Evolutionary conservation across 768 basidiomycete genomes (phyloP), one percentile per base, ranked within the genome.

Genomic region (Strobilomyces dryophilus): DNA sequence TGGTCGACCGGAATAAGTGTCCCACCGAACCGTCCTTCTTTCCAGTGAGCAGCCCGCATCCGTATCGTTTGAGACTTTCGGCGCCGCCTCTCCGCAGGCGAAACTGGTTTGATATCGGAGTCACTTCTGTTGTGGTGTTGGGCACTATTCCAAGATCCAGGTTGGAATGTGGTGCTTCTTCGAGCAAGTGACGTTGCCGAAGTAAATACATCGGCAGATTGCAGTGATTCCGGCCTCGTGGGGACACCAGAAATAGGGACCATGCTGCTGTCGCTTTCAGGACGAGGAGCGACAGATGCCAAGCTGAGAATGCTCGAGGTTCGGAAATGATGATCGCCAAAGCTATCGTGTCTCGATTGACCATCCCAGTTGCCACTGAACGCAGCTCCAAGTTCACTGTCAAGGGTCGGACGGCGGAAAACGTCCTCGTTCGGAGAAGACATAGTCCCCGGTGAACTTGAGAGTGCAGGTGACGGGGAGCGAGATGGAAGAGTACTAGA

Each of bases 11-110:
- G 60, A 20, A 71, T 57, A 8, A 72, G 62, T 1, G 69, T 69
- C 52, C 72, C 71, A 35, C 67, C 67, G 52, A 83, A 80, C 44
- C 84, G 75, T 21, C 79, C 78, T 59, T 81, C 79, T 35, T 75
- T 76, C 83, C 81, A 86, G 26, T 76, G 78, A 45, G 69, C 70
- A 40, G 84, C 85, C 36, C 84, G 78, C 62, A 78, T 74, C 20
- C 79, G 79, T 21, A 85, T 69, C 15, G 81, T 84, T 53, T 76
- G 69, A 7, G 77, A 75, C 43, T 79, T 70, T 47, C 74, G 69
- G 5, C 59, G 64, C 41, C 65, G 65, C 49, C 56, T 70, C 41
- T 69, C 68, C 9, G 57, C 52, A 11, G 59, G 60, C 8, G 59
- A 57, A 14, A 45, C 39, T 18, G 49, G 50, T 12, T 59, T 58